These are phyloP conservation scores for Backusella macrospora DNA, from an alignment of 192 early-diverging fungal genomes.

Conservation along the genomic window DNA sequence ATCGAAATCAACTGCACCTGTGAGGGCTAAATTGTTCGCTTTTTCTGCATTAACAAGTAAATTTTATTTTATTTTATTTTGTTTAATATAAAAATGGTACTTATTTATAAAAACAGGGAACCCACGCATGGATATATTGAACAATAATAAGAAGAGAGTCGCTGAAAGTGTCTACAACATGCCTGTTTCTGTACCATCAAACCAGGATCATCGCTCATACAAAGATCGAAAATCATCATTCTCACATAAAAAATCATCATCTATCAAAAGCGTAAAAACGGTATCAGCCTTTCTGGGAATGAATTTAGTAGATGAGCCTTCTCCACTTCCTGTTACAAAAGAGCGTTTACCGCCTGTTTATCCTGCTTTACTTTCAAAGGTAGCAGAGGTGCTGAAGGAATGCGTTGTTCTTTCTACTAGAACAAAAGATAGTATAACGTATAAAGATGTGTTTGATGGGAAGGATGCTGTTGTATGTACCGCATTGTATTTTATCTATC, in stretches of 20 bases:
- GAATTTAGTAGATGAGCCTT: conserved; percentile 9
- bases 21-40: conserved; percentile 38
- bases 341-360: conserved; percentile 57
- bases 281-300: background rate
- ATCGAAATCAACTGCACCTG: conserved; percentile 41
- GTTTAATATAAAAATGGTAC: background rate
- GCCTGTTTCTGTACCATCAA: conserved; percentile 20
- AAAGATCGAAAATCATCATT: conserved; percentile 1
- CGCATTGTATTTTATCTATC: background rate
- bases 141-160: background rate
- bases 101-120: conserved; percentile 7
- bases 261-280: conserved; percentile 1
- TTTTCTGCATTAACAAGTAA: conserved; percentile 31
- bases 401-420: conserved; percentile 62
- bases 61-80: background rate
- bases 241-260: background rate
- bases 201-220: background rate
- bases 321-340: background rate
- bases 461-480: conserved; percentile 79
- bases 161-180: conserved; percentile 42
- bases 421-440: conserved; percentile 78
- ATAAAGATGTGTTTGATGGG: conserved; percentile 85
- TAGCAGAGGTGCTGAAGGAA: conserved; percentile 66
- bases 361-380: conserved; percentile 72
- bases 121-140: conserved; percentile 8